Conservation (phyloP, 139 green algal species). For the Picochlorum sp. region DNA sequence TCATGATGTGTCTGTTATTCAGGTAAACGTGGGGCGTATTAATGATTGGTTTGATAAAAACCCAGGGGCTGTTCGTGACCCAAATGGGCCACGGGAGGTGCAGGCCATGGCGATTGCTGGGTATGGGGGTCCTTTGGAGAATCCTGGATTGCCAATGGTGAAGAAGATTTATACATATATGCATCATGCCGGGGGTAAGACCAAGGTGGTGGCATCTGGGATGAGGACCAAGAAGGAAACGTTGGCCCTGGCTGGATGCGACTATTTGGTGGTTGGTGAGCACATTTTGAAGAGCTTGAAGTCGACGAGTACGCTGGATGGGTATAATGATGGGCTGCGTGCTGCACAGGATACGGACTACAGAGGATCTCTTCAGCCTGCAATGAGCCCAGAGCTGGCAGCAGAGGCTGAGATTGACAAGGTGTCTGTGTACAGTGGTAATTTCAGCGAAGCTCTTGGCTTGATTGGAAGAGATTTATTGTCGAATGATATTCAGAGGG, state of each 20-base stretch:
- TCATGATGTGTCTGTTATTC: slow-evolving; percentile 63
- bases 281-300: slow-evolving; percentile 44
- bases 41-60: slow-evolving; percentile 77
- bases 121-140: slow-evolving; percentile 30
- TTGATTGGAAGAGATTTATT: slow-evolving; percentile 36
- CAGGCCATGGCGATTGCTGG: slow-evolving; percentile 19
- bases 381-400: slow-evolving; percentile 15
- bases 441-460: slow-evolving; percentile 34
- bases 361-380: not conserved
- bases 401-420: slow-evolving; percentile 8
- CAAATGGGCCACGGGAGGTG: slow-evolving; percentile 18
- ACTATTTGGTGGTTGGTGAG: slow-evolving; percentile 60
- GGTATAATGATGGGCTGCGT: slow-evolving; percentile 59
- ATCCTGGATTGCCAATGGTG: slow-evolving; percentile 62
- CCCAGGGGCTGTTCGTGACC: slow-evolving; percentile 65
- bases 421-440: slow-evolving; percentile 11
- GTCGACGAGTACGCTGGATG: slow-evolving; percentile 38
- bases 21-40: slow-evolving; percentile 68
- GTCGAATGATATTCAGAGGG: slow-evolving; percentile 21
- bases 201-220: slow-evolving; percentile 69
- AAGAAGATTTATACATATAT: slow-evolving; percentile 66
- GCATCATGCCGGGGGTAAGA: slow-evolving; percentile 52
- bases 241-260: slow-evolving; percentile 58
- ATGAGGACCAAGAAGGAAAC: slow-evolving; percentile 65
- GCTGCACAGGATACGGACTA: not conserved